A percentile compares a stretch with the other conserved stretches of the same genome.
phyloP scores from a whole-genome alignment of 352 stramenopile species.

The Stramenopiles sp. region DNA sequence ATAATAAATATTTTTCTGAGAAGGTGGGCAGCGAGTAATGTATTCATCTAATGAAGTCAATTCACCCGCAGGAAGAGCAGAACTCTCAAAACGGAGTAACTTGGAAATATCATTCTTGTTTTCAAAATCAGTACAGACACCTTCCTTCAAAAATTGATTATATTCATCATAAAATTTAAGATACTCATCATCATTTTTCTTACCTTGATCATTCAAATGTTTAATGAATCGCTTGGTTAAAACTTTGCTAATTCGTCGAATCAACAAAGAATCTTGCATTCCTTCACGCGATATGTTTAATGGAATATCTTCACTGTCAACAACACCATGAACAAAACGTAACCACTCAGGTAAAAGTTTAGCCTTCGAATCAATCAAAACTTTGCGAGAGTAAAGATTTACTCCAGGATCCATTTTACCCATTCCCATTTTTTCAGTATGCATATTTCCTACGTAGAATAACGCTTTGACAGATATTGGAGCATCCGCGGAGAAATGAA shows the following conservation, averaged over 20 bases:
- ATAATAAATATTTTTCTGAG: conserved; percentile 98
- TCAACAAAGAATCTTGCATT: conserved; percentile 82
- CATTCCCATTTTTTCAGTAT: conserved; percentile 56
- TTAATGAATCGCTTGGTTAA: conserved; percentile 54
- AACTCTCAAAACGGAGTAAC: conserved; percentile 88
- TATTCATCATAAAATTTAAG: conserved; percentile 88
- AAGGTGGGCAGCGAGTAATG: conserved; percentile 52
- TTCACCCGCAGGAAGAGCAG: conserved; percentile 44
- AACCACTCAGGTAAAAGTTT: conserved; percentile 92
- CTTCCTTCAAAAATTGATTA: conserved; percentile 23
- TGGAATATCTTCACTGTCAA: conserved; percentile 93
- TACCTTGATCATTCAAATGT: conserved; percentile 30
- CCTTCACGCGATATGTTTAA: conserved; percentile 91
- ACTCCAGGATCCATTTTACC: conserved; percentile 74
- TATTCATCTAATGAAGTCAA: conserved; percentile 92
- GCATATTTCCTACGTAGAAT: conserved; percentile 48
- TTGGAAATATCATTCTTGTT: conserved; percentile 58
- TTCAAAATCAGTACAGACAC: conserved; percentile 20
- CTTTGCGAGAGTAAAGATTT: conserved; percentile 87
- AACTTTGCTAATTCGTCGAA: conserved; percentile 77
- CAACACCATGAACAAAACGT: conserved; percentile 48
- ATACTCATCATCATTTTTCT: conserved; percentile 77
- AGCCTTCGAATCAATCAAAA: conserved; percentile 91
- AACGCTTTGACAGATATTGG: conserved; percentile 86
- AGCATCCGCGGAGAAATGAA: conserved; percentile 90